Percentiles rank a stretch among this genome's conserved stretches.
phyloP scores from a whole-genome alignment of 2,329 filamentous ascomycete genomes.

The Pseudogymnoascus sp. region DNA sequence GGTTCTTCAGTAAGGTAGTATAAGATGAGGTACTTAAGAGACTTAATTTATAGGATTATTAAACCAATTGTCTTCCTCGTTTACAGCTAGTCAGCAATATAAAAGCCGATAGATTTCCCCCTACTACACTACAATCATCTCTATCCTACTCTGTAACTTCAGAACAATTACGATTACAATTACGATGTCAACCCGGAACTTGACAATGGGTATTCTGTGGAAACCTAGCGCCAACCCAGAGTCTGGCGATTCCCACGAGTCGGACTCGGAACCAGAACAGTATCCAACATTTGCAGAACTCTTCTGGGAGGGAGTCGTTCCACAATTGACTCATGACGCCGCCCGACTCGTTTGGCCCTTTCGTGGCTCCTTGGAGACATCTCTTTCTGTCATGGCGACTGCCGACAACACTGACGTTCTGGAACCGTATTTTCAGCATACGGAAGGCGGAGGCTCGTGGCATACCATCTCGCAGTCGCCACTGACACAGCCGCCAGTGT shows the following conservation, averaged over 20 bases:
- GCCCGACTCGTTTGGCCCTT: not conserved
- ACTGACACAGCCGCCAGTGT: not conserved
- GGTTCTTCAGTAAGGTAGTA: no score
- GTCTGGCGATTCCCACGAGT: not conserved
- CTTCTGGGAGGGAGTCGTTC: not conserved
- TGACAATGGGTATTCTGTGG: not conserved
- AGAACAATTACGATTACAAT: not conserved
- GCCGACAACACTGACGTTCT: not conserved
- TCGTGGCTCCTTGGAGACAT: not conserved
- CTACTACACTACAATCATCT: not conserved
- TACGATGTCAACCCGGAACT: not conserved
- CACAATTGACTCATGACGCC: not conserved
- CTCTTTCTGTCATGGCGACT: not conserved
- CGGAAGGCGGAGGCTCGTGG: not conserved
- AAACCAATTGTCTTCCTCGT: no score
- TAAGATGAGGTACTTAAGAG: no score
- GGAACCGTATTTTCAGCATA: not conserved
- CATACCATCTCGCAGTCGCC: not conserved
- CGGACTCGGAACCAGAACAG: not conserved
- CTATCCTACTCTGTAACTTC: not conserved
- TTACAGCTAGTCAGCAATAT: not conserved
- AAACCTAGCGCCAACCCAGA: not conserved
- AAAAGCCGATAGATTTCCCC: not conserved
- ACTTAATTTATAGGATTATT: no score
- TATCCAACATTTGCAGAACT: not conserved